Evolutionary conservation across 169 alveolate genomes (phyloP).

Genomic region (Cryptosporidium tyzzeri): DNA sequence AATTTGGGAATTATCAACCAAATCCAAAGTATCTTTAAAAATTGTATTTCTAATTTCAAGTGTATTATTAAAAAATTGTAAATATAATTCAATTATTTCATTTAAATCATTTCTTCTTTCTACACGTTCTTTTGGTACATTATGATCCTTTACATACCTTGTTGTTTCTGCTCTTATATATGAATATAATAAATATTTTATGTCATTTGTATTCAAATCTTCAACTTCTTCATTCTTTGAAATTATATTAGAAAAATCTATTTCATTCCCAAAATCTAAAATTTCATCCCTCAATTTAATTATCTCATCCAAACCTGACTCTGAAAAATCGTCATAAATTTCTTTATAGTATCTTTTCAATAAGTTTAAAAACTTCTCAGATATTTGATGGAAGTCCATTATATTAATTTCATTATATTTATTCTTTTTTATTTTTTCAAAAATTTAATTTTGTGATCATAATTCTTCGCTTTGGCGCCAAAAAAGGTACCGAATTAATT

Average conservation of each 20-base stretch:
- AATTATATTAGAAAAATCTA: constrained; percentile 3
- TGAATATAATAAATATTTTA: constrained; percentile 34
- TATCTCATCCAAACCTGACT: not conserved
- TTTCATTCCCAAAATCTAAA: constrained; percentile 8
- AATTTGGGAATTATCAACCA: constrained; percentile 1
- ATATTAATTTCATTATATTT: constrained; percentile 1
- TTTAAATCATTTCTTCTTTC: constrained; percentile 15
- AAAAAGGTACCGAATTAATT: not conserved
- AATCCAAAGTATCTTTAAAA: constrained; percentile 15
- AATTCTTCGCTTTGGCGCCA: not conserved
- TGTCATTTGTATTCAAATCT: constrained; percentile 29
- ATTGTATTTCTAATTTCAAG: constrained; percentile 8
- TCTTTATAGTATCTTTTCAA: constrained; percentile 17
- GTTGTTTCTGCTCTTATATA: constrained; percentile 29
- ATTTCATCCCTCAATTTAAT: constrained; percentile 6
- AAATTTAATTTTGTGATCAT: not conserved
- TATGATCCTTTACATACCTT: constrained; percentile 1
- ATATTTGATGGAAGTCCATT: not conserved
- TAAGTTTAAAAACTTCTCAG: constrained; percentile 21
- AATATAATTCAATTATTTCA: not conserved
- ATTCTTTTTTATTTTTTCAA: too few relatives aligned
- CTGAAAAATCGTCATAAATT: constrained; percentile 16
- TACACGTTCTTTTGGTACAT: constrained; percentile 3
- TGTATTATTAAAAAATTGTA: constrained; percentile 18
- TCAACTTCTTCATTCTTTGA: constrained; percentile 72